Base-by-base conservation (phyloP, 2,329 filamentous ascomycete genomes). In the Emergomyces pasteurianus region DNA sequence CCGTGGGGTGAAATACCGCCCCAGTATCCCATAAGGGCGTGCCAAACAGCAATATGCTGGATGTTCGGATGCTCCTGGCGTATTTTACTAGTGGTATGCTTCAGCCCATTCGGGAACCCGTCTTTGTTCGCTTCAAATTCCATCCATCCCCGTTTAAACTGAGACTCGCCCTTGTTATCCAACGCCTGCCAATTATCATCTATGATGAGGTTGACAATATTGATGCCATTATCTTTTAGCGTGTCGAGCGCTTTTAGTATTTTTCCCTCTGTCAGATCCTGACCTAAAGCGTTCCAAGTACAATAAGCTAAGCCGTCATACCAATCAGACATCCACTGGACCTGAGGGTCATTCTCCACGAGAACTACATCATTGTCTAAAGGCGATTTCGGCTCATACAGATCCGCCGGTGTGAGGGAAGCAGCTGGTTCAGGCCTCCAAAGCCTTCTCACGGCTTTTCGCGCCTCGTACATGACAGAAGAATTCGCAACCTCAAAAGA, bases 171-270 rank as follows among this genome's bases (percentile, higher is more conserved):
- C 63, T 81, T 76, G 34, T 78, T 77, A 31, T 86, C 82, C 7
- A 95, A 80, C 9, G 87, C 84, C 73, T 96, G 92, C 94, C 94
- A 99, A 67, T 95, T 95, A 70, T 99, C 94, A 67, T 99, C 94
- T 64, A 99, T 95, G 63, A 97, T 96, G 1, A 99, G 79, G 68
- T 86, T 95, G 0, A 85, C 86, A 53, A 97, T 81, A 49, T 87
- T 85, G 68, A 99, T 89, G 0, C 86, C 82, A 60, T 88, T 81
- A 36, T 84, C 78, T 4, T 86, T 81, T 12, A 99, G 77, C 1
- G 82, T 80, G 61, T 90, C 84, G 0, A 97, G 78, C 1, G 92
- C 90, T 47, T 84, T 74, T 14, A 91, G 78, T 16, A 99, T 83
- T 67, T 90, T 95, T 23, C 89, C 80, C 63, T 92, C 89, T 0